These are phyloP conservation scores for Cystobasidium sp. DNA, from an alignment of 1,284 basidiomycete species.

Conservation along the genomic window DNA sequence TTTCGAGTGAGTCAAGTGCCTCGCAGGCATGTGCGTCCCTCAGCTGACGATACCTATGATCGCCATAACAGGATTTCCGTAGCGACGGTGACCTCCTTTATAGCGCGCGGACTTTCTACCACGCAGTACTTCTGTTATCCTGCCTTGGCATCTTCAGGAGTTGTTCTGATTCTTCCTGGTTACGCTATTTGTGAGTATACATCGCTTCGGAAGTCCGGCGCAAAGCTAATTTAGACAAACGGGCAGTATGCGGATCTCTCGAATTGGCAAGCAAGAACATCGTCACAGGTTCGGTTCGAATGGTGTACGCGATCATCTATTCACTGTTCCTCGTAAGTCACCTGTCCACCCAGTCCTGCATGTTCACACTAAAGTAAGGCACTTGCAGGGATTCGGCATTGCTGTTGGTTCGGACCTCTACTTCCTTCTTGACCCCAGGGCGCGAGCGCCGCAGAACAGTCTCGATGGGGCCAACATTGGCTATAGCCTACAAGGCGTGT, in stretches of 20 bases:
- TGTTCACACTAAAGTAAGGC: neutral
- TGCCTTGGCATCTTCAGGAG: conserved; percentile 77
- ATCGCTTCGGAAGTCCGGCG: neutral
- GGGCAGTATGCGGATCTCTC: conserved; percentile 71
- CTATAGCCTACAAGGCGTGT: conserved; percentile 56
- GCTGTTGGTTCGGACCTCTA: conserved; percentile 85
- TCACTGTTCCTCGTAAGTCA: conserved; percentile 73
- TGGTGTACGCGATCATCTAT: conserved; percentile 87
- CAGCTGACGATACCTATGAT: conserved; percentile 11
- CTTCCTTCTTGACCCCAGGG: conserved; percentile 72
- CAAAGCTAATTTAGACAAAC: neutral
- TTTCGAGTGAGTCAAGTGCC: conserved; percentile 70
- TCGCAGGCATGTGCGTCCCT: neutral
- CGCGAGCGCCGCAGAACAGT: conserved; percentile 64
- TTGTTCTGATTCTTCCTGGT: conserved; percentile 77
- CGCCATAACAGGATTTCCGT: conserved; percentile 68
- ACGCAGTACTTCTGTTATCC: conserved; percentile 80
- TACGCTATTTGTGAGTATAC: conserved; percentile 70
- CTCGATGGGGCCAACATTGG: conserved; percentile 60
- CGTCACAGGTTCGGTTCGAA: conserved; percentile 81
- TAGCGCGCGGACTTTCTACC: conserved; percentile 72
- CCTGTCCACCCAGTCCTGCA: conserved; percentile 46
- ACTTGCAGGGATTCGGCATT: conserved; percentile 72
- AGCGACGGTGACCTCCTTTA: conserved; percentile 78
- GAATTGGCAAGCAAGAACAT: conserved; percentile 87